phyloP scores from a whole-genome alignment of 2,329 filamentous ascomycete species.

The Xylariaceae sp. region DNA sequence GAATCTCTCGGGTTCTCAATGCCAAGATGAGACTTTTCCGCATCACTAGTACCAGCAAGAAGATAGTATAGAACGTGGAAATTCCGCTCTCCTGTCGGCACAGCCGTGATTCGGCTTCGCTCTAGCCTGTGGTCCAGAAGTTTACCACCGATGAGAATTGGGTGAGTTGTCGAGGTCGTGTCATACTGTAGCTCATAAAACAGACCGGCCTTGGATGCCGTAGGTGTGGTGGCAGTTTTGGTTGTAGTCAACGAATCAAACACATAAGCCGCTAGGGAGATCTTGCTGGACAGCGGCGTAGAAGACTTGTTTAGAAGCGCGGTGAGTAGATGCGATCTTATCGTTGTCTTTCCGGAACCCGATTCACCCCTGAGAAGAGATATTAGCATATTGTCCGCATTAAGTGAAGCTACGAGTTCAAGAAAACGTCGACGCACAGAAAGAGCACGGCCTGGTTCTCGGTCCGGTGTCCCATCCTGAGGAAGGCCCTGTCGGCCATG shows the following conservation, averaged over 20 bases:
- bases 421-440: slow-evolving; percentile 60
- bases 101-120: slow-evolving; percentile 81
- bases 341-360: slow-evolving; percentile 90
- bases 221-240: slow-evolving; percentile 91
- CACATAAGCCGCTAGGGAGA: slow-evolving; percentile 88
- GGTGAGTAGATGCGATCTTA: slow-evolving; percentile 82
- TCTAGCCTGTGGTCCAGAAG: slow-evolving; percentile 90
- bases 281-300: slow-evolving; percentile 86
- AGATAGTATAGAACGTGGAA: slow-evolving; percentile 97
- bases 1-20: slow-evolving; percentile 43
- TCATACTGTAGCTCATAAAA: slow-evolving; percentile 98
- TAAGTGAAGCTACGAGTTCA: neutral
- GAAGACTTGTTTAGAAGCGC: slow-evolving; percentile 83
- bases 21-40: slow-evolving; percentile 81
- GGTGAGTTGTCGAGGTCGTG: slow-evolving; percentile 75
- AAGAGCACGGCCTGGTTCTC: slow-evolving; percentile 94
- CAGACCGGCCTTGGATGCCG: slow-evolving; percentile 89
- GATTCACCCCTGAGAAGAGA: slow-evolving; percentile 70
- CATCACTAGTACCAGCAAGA: slow-evolving; percentile 80
- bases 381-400: slow-evolving; percentile 9
- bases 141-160: slow-evolving; percentile 88
- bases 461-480: slow-evolving; percentile 76
- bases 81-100: slow-evolving; percentile 92
- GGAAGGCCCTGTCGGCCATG: slow-evolving; percentile 78
- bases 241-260: slow-evolving; percentile 96